Evolutionary conservation across 805 yeast species (phyloP), one percentile per base, ranked within the genome.

Genomic region (Ogataea ramenticola): DNA sequence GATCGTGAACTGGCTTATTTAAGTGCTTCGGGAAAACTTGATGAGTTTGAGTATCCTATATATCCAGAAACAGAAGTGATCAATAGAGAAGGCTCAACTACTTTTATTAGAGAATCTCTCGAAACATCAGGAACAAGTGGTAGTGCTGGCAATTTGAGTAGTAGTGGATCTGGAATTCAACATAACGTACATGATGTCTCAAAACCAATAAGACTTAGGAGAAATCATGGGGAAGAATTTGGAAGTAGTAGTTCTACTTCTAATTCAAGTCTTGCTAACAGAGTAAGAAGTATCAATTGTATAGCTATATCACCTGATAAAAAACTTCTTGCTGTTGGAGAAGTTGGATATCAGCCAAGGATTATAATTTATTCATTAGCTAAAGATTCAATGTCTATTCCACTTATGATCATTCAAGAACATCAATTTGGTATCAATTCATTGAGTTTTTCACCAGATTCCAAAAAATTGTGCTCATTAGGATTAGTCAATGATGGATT

Each of bases 401-500:
- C 87, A 1, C 57, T 80, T 7, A 74, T 75, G 9, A 64, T 72
- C 15, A 70, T 80, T 1, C 61, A 68, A 43, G 88, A 81, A 48
- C 93, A 84, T 58, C 67, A 73, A 12, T 84, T 79, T 59, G 91
- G 90, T 0, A 68, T 84, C 16, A 66, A 72, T 32, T 63, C 67
- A 8, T 51, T 84, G 16, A 60, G 65, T 19, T 84, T 84, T 55
- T 75, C 86, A 0, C 77, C 79, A 0, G 77, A 79, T 47, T 80
- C 82, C 42, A 65, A 60, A 35, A 66, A 57, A 44, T 60, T 84
- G 30, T 74, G 82, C 30, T 79, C 87, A 10, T 59, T 82, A 40
- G 91, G 91, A 0, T 63, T 75, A n/a, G 65, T 79, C 3, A 80
- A 79, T 50, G 93, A 84, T 56, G 88, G 90, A 1, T 80, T 70